These are phyloP conservation scores for Lactuca sativa DNA, from an alignment of 129 eudicot genomes.

Conservation along the genomic window DNA sequence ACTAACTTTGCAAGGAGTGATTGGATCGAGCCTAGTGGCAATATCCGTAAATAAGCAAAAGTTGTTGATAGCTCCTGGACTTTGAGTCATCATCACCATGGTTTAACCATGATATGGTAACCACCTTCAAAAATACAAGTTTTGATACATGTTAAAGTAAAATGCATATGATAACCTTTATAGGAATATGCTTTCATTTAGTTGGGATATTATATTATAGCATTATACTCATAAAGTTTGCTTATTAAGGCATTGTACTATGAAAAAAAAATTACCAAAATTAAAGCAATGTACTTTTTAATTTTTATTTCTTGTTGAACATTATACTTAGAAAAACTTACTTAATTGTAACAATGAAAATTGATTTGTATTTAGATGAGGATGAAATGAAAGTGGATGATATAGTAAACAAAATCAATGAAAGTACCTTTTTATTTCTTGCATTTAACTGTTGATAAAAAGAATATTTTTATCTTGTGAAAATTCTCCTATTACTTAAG, in stretches of 20 bases:
- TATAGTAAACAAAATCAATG: too few species aligned
- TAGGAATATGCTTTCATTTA: background rate
- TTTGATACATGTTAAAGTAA: constrained; percentile 7
- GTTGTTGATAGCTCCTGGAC: constrained; percentile 45
- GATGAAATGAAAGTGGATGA: too few species aligned
- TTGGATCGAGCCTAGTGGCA: constrained; percentile 41
- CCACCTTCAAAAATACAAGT: constrained; percentile 42
- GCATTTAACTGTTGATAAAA: background rate
- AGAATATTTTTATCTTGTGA: background rate
- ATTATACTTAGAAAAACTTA: too few species aligned
- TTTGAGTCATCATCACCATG: constrained; percentile 51
- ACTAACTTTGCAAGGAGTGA: constrained; percentile 35
- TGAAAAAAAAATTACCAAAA: background rate
- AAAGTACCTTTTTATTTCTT: too few species aligned
- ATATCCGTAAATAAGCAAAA: constrained; percentile 40
- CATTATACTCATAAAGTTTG: too few species aligned
- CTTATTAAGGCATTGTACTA: too few species aligned
- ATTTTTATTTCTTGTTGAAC: too few species aligned
- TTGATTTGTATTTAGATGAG: too few species aligned
- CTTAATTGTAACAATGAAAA: too few species aligned
- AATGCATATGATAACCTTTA: background rate
- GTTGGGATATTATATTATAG: background rate
- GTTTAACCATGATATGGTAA: constrained; percentile 52
- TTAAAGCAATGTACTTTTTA: background rate
- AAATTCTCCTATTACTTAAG: background rate